These are phyloP conservation scores for Porcisia hertigi DNA, from an alignment of 208 protist genomes.

Conservation along the genomic window DNA sequence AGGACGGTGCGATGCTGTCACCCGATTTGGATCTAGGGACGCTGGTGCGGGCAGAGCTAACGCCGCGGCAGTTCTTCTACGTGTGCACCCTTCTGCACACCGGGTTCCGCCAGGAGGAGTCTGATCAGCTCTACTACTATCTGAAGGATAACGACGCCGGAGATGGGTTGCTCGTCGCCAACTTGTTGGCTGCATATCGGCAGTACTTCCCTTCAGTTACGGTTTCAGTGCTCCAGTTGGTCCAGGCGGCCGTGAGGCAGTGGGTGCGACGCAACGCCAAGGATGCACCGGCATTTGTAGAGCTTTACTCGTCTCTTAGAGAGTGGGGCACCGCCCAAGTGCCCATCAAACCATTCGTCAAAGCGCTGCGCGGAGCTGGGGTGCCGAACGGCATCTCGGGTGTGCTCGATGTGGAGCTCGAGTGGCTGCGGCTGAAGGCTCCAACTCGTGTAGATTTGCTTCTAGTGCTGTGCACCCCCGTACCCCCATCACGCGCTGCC, in stretches of 20 bases:
- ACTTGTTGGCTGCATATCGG: constrained; percentile 45
- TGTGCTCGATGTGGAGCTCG: constrained; percentile 65
- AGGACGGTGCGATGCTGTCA: constrained; percentile 3
- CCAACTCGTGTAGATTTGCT: constrained; percentile 60
- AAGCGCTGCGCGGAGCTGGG: constrained; percentile 46
- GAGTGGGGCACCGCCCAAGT: constrained; percentile 42
- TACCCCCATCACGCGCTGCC: constrained; percentile 56
- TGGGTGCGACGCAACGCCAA: constrained; percentile 27
- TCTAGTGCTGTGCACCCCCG: constrained; percentile 43
- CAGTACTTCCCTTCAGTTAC: constrained; percentile 66
- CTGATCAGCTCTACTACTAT: constrained; percentile 63
- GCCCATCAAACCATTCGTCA: constrained; percentile 53
- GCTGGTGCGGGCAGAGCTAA: constrained; percentile 27
- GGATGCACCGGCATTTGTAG: constrained; percentile 48
- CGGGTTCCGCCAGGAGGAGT: constrained; percentile 44
- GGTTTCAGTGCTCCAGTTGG: constrained; percentile 51
- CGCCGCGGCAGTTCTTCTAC: constrained; percentile 50
- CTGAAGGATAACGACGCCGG: constrained; percentile 34
- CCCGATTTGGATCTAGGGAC: constrained; percentile 33
- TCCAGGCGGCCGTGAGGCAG: constrained; percentile 31
- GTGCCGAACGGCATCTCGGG: constrained; percentile 36
- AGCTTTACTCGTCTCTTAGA: constrained; percentile 46
- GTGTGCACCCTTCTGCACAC: constrained; percentile 47
- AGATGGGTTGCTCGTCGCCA: constrained; percentile 38
- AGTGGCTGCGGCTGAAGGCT: constrained; percentile 76